phyloP scores from a whole-genome alignment of 2,329 filamentous ascomycete species.

The Stagonosporopsis tanaceti region DNA sequence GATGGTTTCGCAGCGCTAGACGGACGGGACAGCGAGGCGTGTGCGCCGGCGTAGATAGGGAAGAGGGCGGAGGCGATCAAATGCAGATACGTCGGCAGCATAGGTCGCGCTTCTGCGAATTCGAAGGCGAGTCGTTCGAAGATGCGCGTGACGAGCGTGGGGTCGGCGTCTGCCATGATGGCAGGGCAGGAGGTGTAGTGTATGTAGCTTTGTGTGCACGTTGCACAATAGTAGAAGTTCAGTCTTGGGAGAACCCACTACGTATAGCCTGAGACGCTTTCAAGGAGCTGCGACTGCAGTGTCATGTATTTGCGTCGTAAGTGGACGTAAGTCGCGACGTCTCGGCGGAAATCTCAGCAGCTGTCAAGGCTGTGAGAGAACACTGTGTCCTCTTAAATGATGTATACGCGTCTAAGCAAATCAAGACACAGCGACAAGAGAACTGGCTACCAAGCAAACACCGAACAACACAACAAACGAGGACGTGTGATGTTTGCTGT shows the following conservation, averaged over 20 bases:
- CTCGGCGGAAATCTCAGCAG: not conserved
- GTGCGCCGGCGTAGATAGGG: constrained; percentile 84
- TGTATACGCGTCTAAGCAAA: not conserved
- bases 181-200: not conserved
- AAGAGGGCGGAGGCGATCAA: constrained; percentile 74
- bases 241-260: not conserved
- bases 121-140: constrained; percentile 52
- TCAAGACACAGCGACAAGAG: not conserved
- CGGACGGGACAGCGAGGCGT: constrained; percentile 84
- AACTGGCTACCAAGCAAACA: not conserved
- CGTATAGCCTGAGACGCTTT: not conserved
- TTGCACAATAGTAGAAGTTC: not conserved
- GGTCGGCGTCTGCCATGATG: constrained; percentile 42
- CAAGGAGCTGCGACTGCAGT: not conserved
- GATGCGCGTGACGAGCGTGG: constrained; percentile 38
- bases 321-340: not conserved
- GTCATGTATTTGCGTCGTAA: not conserved
- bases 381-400: constrained; percentile 6
- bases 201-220: too few species aligned
- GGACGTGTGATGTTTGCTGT: not conserved
- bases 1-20: constrained; percentile 75
- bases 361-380: constrained; percentile 7
- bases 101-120: constrained; percentile 50
- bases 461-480: not conserved
- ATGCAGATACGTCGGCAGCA: constrained; percentile 66